Percentiles rank a stretch among this genome's conserved stretches.
These are phyloP conservation scores for Hordeum marinum DNA, from an alignment of 176 grass and related monocot species.

Conservation along the genomic window DNA sequence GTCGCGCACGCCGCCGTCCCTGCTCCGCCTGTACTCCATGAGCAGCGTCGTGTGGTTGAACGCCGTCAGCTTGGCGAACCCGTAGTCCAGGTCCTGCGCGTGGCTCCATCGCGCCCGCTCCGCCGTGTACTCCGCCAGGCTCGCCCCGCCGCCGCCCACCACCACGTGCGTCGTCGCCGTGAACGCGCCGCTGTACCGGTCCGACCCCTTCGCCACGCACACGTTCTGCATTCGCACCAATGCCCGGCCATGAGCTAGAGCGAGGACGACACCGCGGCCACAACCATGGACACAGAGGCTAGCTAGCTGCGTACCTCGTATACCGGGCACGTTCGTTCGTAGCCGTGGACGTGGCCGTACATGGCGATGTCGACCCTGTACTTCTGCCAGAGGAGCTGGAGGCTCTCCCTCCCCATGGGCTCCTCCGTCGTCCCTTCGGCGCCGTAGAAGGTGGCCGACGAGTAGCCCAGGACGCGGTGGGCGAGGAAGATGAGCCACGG, in stretches of 20 bases:
- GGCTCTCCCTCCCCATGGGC: constrained; percentile 79
- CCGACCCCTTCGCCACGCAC: constrained; percentile 61
- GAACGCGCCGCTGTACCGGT: constrained; percentile 66
- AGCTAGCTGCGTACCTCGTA: constrained; percentile 45
- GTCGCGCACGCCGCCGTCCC: constrained; percentile 68
- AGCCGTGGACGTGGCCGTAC: constrained; percentile 76
- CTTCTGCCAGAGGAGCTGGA: constrained; percentile 86
- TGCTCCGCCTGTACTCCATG: constrained; percentile 85
- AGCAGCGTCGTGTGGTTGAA: constrained; percentile 76
- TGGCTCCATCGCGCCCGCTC: constrained; percentile 60
- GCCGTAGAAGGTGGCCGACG: constrained; percentile 66
- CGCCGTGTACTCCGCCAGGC: constrained; percentile 53
- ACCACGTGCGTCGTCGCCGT: constrained; percentile 88
- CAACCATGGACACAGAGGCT: neutral
- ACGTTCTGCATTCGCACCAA: constrained; percentile 39
- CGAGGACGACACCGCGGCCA: neutral
- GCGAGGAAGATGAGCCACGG: constrained; percentile 94
- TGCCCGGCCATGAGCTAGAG: neutral
- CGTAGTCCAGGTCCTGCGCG: constrained; percentile 68
- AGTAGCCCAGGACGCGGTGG: constrained; percentile 84
- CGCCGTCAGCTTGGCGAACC: constrained; percentile 76
- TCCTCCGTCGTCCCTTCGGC: constrained; percentile 71
- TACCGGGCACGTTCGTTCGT: constrained; percentile 87
- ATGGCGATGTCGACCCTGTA: constrained; percentile 77
- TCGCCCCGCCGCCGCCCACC: constrained; percentile 75